A percentile compares a stretch with the other conserved stretches of the same genome.
Evolutionary conservation across 2,329 filamentous ascomycete species (phyloP).

Genomic region (Pseudogymnoascus pannorum): DNA sequence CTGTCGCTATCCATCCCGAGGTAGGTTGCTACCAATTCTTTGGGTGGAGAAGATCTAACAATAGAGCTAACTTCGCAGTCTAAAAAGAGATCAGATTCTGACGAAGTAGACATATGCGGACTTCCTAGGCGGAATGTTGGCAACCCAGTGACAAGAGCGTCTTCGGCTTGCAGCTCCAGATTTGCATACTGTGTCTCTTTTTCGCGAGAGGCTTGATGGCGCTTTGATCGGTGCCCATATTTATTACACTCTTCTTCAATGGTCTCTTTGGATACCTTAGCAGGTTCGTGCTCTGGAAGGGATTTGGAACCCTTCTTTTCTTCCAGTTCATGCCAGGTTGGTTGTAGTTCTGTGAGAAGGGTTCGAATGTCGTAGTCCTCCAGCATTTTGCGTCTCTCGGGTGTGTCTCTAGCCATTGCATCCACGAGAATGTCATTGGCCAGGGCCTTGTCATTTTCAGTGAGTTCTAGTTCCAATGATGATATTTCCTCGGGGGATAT

Average conservation of each 20-base stretch:
- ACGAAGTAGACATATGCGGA: background rate
- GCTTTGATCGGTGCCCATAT: background rate
- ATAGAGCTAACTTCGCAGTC: conserved; percentile 3
- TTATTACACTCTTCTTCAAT: background rate
- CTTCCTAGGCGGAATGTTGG: background rate
- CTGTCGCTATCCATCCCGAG: background rate
- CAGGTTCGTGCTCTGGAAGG: background rate
- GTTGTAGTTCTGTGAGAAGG: background rate
- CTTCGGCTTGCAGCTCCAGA: background rate
- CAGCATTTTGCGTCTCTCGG: background rate
- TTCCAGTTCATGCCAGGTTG: background rate
- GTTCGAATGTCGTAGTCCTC: background rate
- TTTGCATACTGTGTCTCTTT: background rate
- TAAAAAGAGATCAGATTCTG: background rate
- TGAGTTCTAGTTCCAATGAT: background rate
- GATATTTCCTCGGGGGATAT: background rate
- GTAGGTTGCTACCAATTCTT: background rate
- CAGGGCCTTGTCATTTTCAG: background rate
- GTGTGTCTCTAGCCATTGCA: background rate
- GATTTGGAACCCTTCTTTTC: background rate
- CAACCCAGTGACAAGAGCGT: background rate
- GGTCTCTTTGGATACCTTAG: background rate
- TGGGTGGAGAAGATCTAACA: background rate
- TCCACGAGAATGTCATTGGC: background rate
- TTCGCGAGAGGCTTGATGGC: background rate